phyloP scores from a whole-genome alignment of 2,329 filamentous ascomycete genomes.

The Phaeosphaeria sp. region DNA sequence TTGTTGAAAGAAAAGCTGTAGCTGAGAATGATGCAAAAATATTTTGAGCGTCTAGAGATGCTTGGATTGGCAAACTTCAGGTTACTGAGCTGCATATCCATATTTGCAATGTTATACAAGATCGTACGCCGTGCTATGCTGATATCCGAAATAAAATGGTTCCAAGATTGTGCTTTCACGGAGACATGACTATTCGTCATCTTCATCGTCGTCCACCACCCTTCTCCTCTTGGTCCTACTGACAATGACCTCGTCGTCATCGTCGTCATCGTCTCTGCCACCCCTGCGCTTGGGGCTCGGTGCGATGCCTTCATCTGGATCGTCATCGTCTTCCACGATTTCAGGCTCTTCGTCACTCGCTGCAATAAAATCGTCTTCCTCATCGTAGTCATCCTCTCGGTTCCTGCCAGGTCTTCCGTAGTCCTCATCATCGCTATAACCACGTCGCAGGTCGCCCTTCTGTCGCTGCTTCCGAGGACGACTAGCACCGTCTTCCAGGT shows the following conservation, averaged over 20 bases:
- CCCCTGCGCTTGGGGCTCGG: slow-evolving; percentile 50
- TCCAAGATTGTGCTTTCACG: background rate
- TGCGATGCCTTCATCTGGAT: slow-evolving; percentile 55
- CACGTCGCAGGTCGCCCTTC: slow-evolving; percentile 51
- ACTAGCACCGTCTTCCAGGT: slow-evolving; percentile 63
- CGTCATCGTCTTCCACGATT: slow-evolving; percentile 66
- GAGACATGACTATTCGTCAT: slow-evolving; percentile 46
- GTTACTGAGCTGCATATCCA: background rate
- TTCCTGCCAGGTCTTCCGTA: slow-evolving; percentile 68
- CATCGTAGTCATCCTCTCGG: slow-evolving; percentile 77
- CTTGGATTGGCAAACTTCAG: background rate
- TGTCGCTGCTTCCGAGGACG: slow-evolving; percentile 35
- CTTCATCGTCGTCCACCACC: slow-evolving; percentile 57
- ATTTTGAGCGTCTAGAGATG: background rate
- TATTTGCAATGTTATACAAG: slow-evolving; percentile 9
- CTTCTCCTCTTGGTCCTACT: slow-evolving; percentile 50
- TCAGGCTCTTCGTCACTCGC: slow-evolving; percentile 74
- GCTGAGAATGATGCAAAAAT: background rate
- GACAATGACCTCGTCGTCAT: slow-evolving; percentile 39
- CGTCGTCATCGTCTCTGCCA: slow-evolving; percentile 46
- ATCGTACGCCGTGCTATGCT: slow-evolving; percentile 33
- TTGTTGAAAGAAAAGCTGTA: background rate
- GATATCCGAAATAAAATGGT: slow-evolving; percentile 12
- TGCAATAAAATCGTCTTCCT: slow-evolving; percentile 80
- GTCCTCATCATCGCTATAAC: slow-evolving; percentile 76